Evolutionary conservation across 257 asterid species (phyloP), one percentile per base, ranked within the genome.

Genomic region (Capsicum chinense): DNA sequence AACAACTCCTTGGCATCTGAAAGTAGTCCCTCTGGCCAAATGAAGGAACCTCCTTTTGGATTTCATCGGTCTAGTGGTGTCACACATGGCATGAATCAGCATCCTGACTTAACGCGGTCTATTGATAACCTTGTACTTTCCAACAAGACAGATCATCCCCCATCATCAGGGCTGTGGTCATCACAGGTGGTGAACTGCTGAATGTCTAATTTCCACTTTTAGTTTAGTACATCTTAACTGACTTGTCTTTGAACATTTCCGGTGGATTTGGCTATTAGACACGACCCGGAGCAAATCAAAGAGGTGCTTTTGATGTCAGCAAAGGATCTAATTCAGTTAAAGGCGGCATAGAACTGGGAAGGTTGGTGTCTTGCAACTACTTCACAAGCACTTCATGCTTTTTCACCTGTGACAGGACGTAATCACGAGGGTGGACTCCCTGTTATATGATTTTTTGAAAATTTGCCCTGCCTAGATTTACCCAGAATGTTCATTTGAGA

Each of bases 51-150:
- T 60, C 86, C 88, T 80, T 79, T 81, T 83, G 89, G 94, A 80
- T 84, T 88, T 42, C 86, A 82, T 88, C 87, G 85, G 52, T 84
- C 93, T 85, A 14, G 79, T 15, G 84, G 83, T 80, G 88, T 57
- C 83, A 66, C 93, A 26, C 89, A 87, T 80, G 88, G 79, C 83
- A 83, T 67, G 76, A 86, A 88, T 73, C 90, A 84, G 79, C 91
- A 68, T 35, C 73, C 64, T 80, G 86, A 86, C 63, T 88, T 93
- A 88, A 86, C 85, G 19, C 85, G 81, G 73, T 87, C 91, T 66
- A 86, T 92, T 90, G 87, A 89, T 76, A 86, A 86, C 84, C 93
- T 89, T 82, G 84, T 83, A 26, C 86, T 91, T 86, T 90, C 94
- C 39, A 79, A 86, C 79, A 86, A 79, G 84, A 84, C 59, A 19